Evolutionary conservation across 1,139 yeast species (phyloP).

Genomic region (Protomyces inundatus): DNA sequence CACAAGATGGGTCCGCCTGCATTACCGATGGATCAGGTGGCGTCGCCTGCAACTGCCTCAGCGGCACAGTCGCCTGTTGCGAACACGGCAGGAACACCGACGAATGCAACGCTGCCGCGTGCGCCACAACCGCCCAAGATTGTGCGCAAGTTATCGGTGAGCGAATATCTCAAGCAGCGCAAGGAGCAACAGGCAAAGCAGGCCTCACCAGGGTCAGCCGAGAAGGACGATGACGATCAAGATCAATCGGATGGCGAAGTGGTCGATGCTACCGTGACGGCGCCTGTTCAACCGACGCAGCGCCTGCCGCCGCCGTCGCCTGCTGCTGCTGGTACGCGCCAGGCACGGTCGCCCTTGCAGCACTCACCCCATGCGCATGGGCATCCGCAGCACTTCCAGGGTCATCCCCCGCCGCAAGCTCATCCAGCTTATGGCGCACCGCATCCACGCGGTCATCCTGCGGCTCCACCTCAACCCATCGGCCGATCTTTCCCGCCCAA

Average conservation of each 20-base stretch:
- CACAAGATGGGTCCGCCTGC: conserved; percentile 19
- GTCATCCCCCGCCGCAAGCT: too few species aligned
- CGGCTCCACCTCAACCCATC: too few species aligned
- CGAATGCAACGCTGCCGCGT: background rate
- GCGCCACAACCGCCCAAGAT: conserved; percentile 6
- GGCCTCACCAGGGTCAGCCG: background rate
- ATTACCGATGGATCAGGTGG: background rate
- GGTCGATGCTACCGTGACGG: background rate
- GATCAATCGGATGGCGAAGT: background rate
- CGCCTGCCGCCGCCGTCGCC: background rate
- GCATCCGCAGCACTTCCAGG: too few species aligned
- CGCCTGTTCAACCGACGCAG: too few species aligned
- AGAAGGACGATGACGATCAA: background rate
- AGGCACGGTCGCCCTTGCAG: too few species aligned
- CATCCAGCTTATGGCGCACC: too few species aligned
- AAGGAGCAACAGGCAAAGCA: conserved; percentile 3
- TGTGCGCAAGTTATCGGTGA: conserved; percentile 13
- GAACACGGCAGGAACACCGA: background rate
- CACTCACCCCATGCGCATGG: too few species aligned
- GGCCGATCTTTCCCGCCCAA: too few species aligned
- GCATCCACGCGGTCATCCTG: too few species aligned
- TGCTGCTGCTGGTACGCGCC: too few species aligned
- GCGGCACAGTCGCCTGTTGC: background rate
- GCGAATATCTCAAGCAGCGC: conserved; percentile 18
- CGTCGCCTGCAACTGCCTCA: background rate